Conservation (phyloP, 768 basidiomycete genomes). For the Leccinum truebloodii region DNA sequence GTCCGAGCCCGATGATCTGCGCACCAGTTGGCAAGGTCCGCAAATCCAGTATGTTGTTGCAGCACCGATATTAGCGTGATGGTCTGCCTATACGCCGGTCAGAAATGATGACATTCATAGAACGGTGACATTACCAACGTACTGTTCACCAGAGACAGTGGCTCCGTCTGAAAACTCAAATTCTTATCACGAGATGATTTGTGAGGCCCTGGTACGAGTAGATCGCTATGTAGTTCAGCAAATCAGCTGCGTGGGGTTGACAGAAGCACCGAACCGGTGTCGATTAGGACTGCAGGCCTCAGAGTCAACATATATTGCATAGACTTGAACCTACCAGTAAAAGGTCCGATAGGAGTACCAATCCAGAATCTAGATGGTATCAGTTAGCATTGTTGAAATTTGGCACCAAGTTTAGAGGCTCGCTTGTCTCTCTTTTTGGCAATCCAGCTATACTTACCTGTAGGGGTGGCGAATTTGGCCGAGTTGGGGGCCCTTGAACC, state of each 20-base stretch:
- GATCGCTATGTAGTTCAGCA: background rate
- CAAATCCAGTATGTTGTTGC: background rate
- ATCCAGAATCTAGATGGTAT: background rate
- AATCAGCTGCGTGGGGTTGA: background rate
- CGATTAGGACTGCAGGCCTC: background rate
- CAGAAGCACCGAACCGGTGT: background rate
- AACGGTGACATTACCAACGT: background rate
- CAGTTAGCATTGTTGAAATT: too few relatives aligned
- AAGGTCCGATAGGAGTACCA: background rate
- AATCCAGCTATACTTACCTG: too few relatives aligned
- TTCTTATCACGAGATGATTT: background rate
- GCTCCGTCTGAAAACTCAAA: background rate
- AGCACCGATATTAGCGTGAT: background rate
- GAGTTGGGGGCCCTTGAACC: too few relatives aligned
- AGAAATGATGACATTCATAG: too few relatives aligned
- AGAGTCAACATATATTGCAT: background rate
- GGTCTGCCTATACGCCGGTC: background rate
- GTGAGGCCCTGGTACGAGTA: background rate
- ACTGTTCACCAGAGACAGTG: background rate
- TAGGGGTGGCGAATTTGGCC: too few relatives aligned
- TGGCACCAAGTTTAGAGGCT: too few relatives aligned
- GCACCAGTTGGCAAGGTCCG: too few relatives aligned
- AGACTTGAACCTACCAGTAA: background rate
- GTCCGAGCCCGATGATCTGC: too few relatives aligned
- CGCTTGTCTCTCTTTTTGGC: too few relatives aligned